These are phyloP conservation scores for Sporobolomyces pararoseus DNA, from an alignment of 768 basidiomycete species.

Conservation along the genomic window DNA sequence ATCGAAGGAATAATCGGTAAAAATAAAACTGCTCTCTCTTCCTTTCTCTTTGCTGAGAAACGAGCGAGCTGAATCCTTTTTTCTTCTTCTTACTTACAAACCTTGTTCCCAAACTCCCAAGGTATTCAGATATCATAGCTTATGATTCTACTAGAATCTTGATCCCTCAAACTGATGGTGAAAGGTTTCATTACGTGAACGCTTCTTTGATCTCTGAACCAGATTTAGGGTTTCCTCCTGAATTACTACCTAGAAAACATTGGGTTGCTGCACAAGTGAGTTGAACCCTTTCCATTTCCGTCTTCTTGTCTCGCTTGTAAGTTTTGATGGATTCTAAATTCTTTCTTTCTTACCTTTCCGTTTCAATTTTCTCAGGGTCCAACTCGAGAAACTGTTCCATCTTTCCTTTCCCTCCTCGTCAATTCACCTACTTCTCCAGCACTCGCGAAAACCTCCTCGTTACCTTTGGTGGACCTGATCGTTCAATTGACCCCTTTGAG, in stretches of 20 bases:
- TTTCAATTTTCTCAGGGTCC: constrained; percentile 55
- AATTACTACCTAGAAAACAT: constrained; percentile 55
- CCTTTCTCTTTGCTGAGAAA: too few species aligned
- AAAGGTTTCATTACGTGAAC: constrained; percentile 80
- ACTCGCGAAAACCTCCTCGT: constrained; percentile 53
- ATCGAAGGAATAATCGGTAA: constrained; percentile 30
- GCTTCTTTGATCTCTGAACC: constrained; percentile 79
- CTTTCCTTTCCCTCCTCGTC: constrained; percentile 68
- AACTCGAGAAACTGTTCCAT: constrained; percentile 63
- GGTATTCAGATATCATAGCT: constrained; percentile 69
- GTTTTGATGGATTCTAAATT: neutral
- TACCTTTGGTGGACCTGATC: constrained; percentile 54
- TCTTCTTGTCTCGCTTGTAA: neutral
- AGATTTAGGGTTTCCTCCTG: constrained; percentile 52
- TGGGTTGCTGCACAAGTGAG: constrained; percentile 73
- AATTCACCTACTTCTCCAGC: constrained; percentile 44
- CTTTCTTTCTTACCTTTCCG: too few species aligned
- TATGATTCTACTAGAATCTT: constrained; percentile 76
- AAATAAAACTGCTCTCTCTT: neutral
- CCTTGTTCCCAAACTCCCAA: too few species aligned
- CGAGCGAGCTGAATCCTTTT: neutral
- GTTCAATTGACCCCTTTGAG: constrained; percentile 73
- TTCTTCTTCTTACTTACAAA: too few species aligned
- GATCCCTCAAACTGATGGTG: constrained; percentile 49
- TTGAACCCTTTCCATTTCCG: too few species aligned